phyloP scores from a whole-genome alignment of 169 alveolate genomes.

The Plasmodium inui region DNA sequence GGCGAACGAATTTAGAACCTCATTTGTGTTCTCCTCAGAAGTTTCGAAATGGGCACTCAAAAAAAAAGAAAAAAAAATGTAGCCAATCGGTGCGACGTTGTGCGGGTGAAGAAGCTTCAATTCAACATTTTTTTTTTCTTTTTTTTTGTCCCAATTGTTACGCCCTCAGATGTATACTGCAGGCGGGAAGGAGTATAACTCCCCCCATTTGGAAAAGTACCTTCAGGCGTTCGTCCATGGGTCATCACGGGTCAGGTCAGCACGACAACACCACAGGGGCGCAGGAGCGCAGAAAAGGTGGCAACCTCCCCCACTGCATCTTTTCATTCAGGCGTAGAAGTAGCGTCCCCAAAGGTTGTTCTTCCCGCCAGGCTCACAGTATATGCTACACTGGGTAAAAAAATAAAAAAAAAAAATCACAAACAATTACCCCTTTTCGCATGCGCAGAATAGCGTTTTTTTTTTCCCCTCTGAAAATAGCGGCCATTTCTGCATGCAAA shows the following conservation, averaged over 20 bases:
- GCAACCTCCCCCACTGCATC: background rate
- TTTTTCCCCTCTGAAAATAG: background rate
- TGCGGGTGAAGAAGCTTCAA: background rate
- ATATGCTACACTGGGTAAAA: background rate
- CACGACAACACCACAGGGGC: background rate
- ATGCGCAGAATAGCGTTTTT: background rate
- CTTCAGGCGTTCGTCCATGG: background rate
- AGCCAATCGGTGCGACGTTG: background rate
- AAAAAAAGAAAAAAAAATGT: too few species aligned
- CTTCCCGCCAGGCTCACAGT: background rate
- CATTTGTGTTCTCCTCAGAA: background rate
- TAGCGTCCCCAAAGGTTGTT: background rate
- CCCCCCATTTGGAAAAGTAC: background rate
- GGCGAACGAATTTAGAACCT: background rate
- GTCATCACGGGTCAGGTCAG: background rate
- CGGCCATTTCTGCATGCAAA: slow-evolving; percentile 16
- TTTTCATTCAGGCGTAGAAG: background rate
- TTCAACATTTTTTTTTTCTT: background rate
- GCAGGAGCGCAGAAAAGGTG: background rate
- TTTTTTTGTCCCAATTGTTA: background rate
- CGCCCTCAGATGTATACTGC: background rate
- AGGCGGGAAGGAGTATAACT: background rate
- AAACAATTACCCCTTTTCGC: background rate
- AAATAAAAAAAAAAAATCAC: background rate
- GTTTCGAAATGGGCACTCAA: background rate